Evolutionary conservation across 2,329 filamentous ascomycete species (phyloP).

Genomic region (Talaromyces sp.): DNA sequence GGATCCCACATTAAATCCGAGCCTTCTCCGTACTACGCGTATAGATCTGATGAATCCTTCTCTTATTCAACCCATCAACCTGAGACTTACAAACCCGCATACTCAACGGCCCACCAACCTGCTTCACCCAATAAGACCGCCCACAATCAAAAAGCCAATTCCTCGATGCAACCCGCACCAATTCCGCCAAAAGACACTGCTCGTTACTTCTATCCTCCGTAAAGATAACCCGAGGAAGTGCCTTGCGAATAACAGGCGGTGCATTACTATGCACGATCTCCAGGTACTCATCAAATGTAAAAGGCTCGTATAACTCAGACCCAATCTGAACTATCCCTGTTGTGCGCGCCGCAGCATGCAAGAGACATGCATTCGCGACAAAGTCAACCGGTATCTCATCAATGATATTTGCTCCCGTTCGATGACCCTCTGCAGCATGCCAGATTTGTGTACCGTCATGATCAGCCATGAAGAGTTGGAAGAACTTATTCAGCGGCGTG

Average conservation of each 20-base stretch:
- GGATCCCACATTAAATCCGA: too few relatives aligned
- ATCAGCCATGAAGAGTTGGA: conserved; percentile 29
- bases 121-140: conserved; percentile 36
- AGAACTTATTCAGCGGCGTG: conserved; percentile 35
- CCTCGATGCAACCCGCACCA: conserved; percentile 35
- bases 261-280: conserved; percentile 21
- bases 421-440: conserved; percentile 33
- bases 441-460: conserved; percentile 30
- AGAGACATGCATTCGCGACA: conserved; percentile 35
- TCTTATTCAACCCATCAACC: conserved; percentile 25
- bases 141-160: conserved; percentile 39
- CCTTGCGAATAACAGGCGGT: conserved; percentile 22
- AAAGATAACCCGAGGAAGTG: conserved; percentile 31
- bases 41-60: conserved; percentile 26
- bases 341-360: conserved; percentile 34
- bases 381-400: conserved; percentile 39
- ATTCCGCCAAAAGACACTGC: conserved; percentile 35
- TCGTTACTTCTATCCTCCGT: conserved; percentile 30
- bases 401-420: conserved; percentile 32
- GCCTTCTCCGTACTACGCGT: conserved; percentile 17
- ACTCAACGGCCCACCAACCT: conserved; percentile 33
- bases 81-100: conserved; percentile 28
- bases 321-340: conserved; percentile 34
- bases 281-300: conserved; percentile 34
- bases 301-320: conserved; percentile 31